phyloP scores from a whole-genome alignment of 768 basidiomycete species.

The Tricholoma terreum region DNA sequence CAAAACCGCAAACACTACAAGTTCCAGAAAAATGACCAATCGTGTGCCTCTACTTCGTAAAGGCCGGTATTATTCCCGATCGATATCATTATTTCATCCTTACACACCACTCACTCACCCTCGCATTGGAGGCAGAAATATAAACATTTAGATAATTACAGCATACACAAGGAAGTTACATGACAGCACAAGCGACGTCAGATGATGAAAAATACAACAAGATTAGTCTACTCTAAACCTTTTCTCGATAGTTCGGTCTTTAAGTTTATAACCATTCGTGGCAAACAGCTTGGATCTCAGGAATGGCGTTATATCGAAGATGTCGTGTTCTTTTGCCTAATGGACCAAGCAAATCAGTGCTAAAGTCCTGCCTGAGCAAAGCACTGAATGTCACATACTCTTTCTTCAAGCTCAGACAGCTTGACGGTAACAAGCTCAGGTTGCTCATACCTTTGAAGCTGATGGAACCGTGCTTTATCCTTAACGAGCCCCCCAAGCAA shows the following conservation, averaged over 20 bases:
- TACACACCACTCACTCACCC: background rate
- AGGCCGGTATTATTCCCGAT: background rate
- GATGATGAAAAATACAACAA: constrained; percentile 12
- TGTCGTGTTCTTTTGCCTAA: constrained; percentile 95
- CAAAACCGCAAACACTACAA: constrained; percentile 2
- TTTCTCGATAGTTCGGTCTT: constrained; percentile 69
- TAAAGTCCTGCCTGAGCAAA: background rate
- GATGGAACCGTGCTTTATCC: constrained; percentile 83
- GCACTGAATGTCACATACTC: constrained; percentile 48
- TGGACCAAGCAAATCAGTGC: background rate
- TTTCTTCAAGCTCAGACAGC: constrained; percentile 78
- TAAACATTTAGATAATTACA: background rate
- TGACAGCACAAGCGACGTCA: constrained; percentile 11
- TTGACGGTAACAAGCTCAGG: constrained; percentile 77
- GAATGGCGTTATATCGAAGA: constrained; percentile 88
- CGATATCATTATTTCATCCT: background rate
- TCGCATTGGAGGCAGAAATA: background rate
- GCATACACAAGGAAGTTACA: constrained; percentile 13
- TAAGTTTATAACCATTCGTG: constrained; percentile 84
- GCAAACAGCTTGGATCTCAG: constrained; percentile 78
- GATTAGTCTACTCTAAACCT: constrained; percentile 50
- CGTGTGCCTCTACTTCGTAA: background rate
- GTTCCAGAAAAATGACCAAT: background rate
- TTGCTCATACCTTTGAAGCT: constrained; percentile 72
- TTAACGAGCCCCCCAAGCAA: constrained; percentile 91